Evolutionary conservation across 169 alveolate genomes (phyloP).

Genomic region (Theileria equi): DNA sequence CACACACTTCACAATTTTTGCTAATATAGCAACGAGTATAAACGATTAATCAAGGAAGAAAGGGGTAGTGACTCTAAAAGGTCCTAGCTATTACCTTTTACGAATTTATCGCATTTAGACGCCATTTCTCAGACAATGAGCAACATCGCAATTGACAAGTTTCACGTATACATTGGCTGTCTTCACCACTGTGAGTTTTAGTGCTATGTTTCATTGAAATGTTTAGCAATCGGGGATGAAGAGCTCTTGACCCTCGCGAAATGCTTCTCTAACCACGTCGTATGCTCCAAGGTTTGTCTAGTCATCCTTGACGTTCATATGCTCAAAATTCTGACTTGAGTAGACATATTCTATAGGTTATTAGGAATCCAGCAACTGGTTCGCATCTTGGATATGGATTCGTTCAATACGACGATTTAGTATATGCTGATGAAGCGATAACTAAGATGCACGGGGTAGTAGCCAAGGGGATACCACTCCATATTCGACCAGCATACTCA

Average conservation of each 20-base stretch:
- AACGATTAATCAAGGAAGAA: no score
- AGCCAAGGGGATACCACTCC: slow-evolving; percentile 64
- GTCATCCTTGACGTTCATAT: not conserved
- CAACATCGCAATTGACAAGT: slow-evolving; percentile 43
- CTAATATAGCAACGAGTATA: no score
- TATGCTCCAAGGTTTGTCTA: slow-evolving; percentile 54
- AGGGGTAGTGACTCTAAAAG: no score
- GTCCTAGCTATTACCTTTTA: no score
- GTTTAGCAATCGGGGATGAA: slow-evolving; percentile 59
- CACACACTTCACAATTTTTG: no score
- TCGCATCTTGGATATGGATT: slow-evolving; percentile 65
- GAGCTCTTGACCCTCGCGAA: slow-evolving; percentile 58
- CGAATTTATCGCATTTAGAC: no score
- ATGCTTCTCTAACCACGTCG: slow-evolving; percentile 58
- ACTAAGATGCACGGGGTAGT: slow-evolving; percentile 51
- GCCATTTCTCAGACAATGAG: slow-evolving; percentile 39
- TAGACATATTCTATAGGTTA: slow-evolving; percentile 4
- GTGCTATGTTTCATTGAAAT: not conserved
- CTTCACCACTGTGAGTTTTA: slow-evolving; percentile 43
- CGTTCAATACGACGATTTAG: slow-evolving; percentile 43
- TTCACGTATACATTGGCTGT: slow-evolving; percentile 61
- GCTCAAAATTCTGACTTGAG: not conserved
- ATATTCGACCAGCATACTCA: slow-evolving; percentile 47
- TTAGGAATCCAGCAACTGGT: slow-evolving; percentile 38
- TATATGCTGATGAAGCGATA: slow-evolving; percentile 56